Evolutionary conservation across 768 basidiomycete genomes (phyloP), one percentile per base, ranked within the genome.

Genomic region (Lepiota brunneoincarnata): DNA sequence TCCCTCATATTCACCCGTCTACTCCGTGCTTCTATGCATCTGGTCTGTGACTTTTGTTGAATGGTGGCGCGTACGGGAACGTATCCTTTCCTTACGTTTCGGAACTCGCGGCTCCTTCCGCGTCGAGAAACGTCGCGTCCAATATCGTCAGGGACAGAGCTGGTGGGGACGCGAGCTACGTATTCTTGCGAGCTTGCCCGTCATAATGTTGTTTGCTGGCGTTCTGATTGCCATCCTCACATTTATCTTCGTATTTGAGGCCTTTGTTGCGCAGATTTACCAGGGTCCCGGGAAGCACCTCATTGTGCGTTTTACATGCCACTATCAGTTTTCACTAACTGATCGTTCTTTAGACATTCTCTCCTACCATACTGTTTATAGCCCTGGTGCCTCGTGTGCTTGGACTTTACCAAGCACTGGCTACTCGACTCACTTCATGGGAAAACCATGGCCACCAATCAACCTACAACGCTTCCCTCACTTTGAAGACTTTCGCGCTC

Each of bases 31-130:
- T 18, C 72, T 96, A 43, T 80, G 84, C n/a, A 51, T 93, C 2
- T 99, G 95, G 91, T 86, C 89, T 0, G 76, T 93, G 43, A 68
- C 80, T 17, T 96, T 95, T 62, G 88, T 95, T 57, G 94, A 98
- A 67, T 87, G 85, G 75, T 99, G 96, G 96, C 81, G 89, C 24
- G 80, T 97, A 35, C 82, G 82, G 54, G 91, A 98, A 69, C 83
- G 88, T 15, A 83, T 86, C 37, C 73, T 96, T n/a, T 83, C 91
- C 1, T 79, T 93, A 43, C 78, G 84, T 26, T 95, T 91, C 77
- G 88, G 89, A 3, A 91, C 89, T 0, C 82, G 82, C 23, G 89
- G 89, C 18, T 84, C 87, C 0, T 83, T 85, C 68, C 81, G 79
- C 26, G 89, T 91, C 6, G 92, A 93, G 64, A 84, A 82, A 57